Base-by-base conservation (phyloP, 1,139 yeast species). In the Wickerhamomyces sp. region DNA sequence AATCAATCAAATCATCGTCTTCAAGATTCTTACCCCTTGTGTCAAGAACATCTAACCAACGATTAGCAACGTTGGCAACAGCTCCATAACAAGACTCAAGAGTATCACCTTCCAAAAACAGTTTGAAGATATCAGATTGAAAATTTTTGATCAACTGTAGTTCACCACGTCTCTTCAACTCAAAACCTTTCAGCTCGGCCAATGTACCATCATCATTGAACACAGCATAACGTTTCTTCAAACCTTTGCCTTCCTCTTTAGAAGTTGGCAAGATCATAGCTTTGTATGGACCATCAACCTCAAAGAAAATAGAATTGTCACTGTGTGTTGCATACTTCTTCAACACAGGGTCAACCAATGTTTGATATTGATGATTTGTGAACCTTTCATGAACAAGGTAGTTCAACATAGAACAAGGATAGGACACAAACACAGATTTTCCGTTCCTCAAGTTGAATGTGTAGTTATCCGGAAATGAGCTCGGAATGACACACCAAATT, bases 201-300 rank as follows among this genome's bases (percentile, higher is more conserved):
- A 93, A 59, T 0, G 95, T 67, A 0, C 97, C 98, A 57, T 93
- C 97, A 38, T 84, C 78, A 55, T 93, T 91, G 61, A 93, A 93
- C 7, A 93, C 99, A 2, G 98, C 99, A 53, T 93, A 93, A 51
- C 98, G 74, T 53, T 93, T 93, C 57, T 93, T 93, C 55, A 93
- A 70, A 48, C 96, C 96, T 59, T 89, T 89, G 32, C 96, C 97
- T 66, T 91, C 98, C 58, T 93, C 98, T 48, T 87, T 87, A 0
- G 98, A 91, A 0, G 98, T 88, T 9, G 99, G 99, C 39, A 93
- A 69, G 41, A 93, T 75, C 98, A 93, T 93, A 0, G 98, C 98
- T 51, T 79, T 84, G 59, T 93, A 93, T 1, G 99, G 99, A 11
- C 99, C 99, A 66, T 93, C 99, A 18, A 93, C 96, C 59, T 93